A percentile compares a stretch with the other conserved stretches of the same genome.
Evolutionary conservation across 1,139 yeast species (phyloP).

Genomic region (Meyerozyma carpophila): DNA sequence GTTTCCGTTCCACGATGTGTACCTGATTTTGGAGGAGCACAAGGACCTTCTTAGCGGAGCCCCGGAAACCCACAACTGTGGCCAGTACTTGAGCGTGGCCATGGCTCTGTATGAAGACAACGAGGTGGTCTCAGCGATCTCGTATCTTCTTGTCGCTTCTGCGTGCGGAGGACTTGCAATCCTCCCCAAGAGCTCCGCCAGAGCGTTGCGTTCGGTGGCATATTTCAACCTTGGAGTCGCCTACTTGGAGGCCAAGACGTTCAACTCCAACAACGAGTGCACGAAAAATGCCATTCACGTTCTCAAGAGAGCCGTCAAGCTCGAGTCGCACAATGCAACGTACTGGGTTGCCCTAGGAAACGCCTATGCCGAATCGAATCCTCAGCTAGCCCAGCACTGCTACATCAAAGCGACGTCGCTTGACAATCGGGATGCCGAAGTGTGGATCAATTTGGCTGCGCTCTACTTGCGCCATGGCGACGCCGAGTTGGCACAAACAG

Average conservation of each 20-base stretch:
- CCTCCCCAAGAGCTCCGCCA: conserved; percentile 32
- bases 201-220: conserved; percentile 53
- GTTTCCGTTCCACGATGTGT: conserved; percentile 29
- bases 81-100: not conserved
- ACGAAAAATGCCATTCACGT: conserved; percentile 47
- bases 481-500: conserved; percentile 63
- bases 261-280: conserved; percentile 11
- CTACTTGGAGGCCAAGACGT: conserved; percentile 37
- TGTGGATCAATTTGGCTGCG: conserved; percentile 83
- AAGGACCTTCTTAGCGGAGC: conserved; percentile 6
- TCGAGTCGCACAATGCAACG: conserved; percentile 63
- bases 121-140: conserved; percentile 16
- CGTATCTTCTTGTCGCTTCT: conserved; percentile 21
- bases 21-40: conserved; percentile 2
- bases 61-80: conserved; percentile 5
- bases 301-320: conserved; percentile 62
- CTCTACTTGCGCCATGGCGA: conserved; percentile 70
- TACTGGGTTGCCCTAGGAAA: conserved; percentile 85
- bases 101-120: conserved; percentile 8
- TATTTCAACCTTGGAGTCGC: conserved; percentile 71
- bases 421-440: conserved; percentile 59
- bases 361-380: conserved; percentile 52
- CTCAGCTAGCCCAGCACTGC: conserved; percentile 85
- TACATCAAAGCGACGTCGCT: conserved; percentile 75
- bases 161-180: conserved; percentile 21